A percentile compares a stretch with the other conserved stretches of the same genome.
Conservation (phyloP, 2,329 filamentous ascomycete genomes). For the Neonectria sp. region DNA sequence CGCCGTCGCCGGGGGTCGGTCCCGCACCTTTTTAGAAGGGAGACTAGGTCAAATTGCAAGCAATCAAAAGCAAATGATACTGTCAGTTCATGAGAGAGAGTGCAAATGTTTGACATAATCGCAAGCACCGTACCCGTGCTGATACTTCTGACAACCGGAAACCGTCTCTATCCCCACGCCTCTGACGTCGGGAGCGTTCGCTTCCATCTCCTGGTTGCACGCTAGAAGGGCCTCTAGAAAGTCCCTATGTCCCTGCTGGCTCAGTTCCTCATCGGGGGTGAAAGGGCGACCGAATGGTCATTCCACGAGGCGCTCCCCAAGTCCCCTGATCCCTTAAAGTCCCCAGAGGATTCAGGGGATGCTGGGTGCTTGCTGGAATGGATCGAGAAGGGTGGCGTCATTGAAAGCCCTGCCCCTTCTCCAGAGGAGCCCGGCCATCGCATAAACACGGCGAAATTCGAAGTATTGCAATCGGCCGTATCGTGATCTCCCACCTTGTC, state of each 20-base stretch:
- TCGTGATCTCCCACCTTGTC: conserved; percentile 6
- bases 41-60: conserved; percentile 33
- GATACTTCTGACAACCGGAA: not conserved
- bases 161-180: conserved; percentile 36
- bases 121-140: not conserved
- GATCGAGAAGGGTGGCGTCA: conserved; percentile 18
- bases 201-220: conserved; percentile 23
- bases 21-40: conserved; percentile 26
- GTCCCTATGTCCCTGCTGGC: conserved; percentile 3
- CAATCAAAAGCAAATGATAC: conserved; percentile 39
- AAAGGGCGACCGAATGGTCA: conserved; percentile 23
- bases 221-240: conserved; percentile 35
- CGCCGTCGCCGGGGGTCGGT: conserved; percentile 36
- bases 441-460: conserved; percentile 12
- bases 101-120: conserved; percentile 2
- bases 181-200: conserved; percentile 34
- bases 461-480: conserved; percentile 4
- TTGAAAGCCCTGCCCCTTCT: conserved; percentile 1
- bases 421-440: not conserved
- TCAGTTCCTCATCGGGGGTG: not conserved
- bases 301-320: conserved; percentile 1
- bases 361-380: conserved; percentile 4
- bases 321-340: not conserved
- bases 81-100: conserved; percentile 19
- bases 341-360: not conserved